Evolutionary conservation across 2,329 filamentous ascomycete genomes (phyloP).

Genomic region (Colletotrichum gigasporum): DNA sequence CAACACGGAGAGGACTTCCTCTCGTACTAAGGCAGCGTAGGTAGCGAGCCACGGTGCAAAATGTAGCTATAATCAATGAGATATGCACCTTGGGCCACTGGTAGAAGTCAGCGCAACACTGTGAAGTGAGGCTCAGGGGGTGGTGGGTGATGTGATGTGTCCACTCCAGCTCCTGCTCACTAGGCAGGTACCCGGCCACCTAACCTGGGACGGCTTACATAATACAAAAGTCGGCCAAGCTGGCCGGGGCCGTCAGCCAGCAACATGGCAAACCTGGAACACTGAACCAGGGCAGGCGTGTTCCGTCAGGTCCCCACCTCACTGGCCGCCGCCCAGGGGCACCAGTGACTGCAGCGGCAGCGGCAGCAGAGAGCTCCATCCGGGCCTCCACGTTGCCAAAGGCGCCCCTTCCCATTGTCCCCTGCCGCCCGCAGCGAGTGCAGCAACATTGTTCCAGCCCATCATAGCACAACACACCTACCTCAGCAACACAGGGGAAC

Average conservation of each 20-base stretch:
- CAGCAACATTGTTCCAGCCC: constrained; percentile 24
- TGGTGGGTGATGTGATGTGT: constrained; percentile 9
- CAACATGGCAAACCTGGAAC: constrained; percentile 7
- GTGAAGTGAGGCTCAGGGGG: background rate
- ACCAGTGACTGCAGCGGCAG: constrained; percentile 3
- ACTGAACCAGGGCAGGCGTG: too few species aligned
- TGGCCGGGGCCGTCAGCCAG: background rate
- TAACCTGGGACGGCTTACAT: background rate
- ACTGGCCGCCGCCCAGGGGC: too few species aligned
- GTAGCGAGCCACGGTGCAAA: too few species aligned
- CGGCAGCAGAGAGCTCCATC: background rate
- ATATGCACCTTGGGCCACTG: too few species aligned
- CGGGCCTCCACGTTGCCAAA: background rate
- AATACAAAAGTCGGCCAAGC: constrained; percentile 1
- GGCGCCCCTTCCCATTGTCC: background rate
- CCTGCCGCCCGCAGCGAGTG: constrained; percentile 1
- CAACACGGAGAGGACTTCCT: too few species aligned
- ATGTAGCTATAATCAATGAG: too few species aligned
- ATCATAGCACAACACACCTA: background rate
- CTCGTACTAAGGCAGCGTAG: too few species aligned
- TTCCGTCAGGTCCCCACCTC: too few species aligned
- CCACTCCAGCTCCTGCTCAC: too few species aligned
- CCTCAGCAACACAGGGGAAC: background rate
- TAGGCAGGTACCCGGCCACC: too few species aligned
- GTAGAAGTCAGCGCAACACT: background rate